These are phyloP conservation scores for Mycena leptocephala DNA, from an alignment of 768 basidiomycete genomes.

Conservation along the genomic window DNA sequence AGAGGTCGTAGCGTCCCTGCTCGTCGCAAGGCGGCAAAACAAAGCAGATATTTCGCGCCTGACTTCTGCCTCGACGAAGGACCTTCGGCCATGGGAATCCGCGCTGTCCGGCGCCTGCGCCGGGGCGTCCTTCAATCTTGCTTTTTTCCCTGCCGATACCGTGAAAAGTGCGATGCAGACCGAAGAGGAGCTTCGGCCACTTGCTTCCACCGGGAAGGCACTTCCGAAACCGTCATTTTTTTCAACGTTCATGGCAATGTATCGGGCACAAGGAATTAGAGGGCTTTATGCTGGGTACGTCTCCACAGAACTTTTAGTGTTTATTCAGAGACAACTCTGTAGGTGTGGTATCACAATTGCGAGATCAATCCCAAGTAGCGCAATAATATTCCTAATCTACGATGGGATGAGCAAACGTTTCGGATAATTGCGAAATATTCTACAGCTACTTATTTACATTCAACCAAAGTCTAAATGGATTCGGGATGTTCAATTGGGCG, in stretches of 20 bases:
- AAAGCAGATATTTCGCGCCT: constrained; percentile 48
- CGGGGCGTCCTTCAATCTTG: constrained; percentile 85
- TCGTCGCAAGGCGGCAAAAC: constrained; percentile 66
- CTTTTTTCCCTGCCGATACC: constrained; percentile 92
- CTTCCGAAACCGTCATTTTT: constrained; percentile 64
- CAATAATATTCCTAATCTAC: constrained; percentile 92
- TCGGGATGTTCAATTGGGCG: too few relatives aligned
- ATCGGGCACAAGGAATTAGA: constrained; percentile 77
- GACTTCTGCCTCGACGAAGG: constrained; percentile 34
- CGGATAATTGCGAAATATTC: too few relatives aligned
- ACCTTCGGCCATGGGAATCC: constrained; percentile 78
- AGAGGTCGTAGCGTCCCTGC: constrained; percentile 79
- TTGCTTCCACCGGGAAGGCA: constrained; percentile 39
- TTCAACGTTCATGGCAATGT: constrained; percentile 79
- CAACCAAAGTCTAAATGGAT: too few relatives aligned
- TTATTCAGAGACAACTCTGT: constrained; percentile 46
- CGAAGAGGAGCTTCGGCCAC: constrained; percentile 81
- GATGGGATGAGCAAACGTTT: constrained; percentile 73
- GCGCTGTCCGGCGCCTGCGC: constrained; percentile 86
- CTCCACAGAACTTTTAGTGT: not conserved
- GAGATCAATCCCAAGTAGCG: constrained; percentile 88
- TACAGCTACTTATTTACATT: too few relatives aligned
- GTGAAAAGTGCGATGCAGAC: constrained; percentile 95
- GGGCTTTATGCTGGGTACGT: constrained; percentile 86
- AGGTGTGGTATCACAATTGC: constrained; percentile 93